Conservation (phyloP, 2,329 filamentous ascomycete genomes). For the Seiridium cupressi region DNA sequence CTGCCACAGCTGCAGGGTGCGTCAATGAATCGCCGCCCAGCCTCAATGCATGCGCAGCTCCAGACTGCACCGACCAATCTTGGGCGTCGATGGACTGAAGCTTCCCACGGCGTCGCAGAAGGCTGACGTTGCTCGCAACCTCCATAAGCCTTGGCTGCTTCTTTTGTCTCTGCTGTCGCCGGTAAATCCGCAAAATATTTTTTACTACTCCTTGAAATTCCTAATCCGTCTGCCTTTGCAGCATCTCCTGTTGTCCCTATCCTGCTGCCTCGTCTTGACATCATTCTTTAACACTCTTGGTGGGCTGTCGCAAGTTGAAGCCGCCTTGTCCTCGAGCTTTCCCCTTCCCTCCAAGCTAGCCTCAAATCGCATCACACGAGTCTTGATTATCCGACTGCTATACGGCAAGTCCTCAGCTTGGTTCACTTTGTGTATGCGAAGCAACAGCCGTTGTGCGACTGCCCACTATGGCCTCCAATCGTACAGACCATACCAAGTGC, state of each 20-base stretch:
- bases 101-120: constrained; percentile 1
- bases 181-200: background rate
- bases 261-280: constrained; percentile 3
- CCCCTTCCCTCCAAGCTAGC: background rate
- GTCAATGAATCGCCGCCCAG: constrained; percentile 5
- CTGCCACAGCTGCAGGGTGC: constrained; percentile 4
- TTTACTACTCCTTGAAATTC: background rate
- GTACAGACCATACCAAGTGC: constrained; percentile 32
- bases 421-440: background rate
- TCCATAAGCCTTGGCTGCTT: background rate
- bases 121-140: constrained; percentile 9
- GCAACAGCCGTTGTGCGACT: constrained; percentile 7
- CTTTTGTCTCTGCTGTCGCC: background rate
- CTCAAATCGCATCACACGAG: background rate
- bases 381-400: background rate
- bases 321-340: background rate
- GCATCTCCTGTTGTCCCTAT: background rate
- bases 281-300: background rate
- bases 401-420: background rate
- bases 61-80: constrained; percentile 3
- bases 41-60: constrained; percentile 7
- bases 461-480: constrained; percentile 27
- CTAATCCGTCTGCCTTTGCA: background rate
- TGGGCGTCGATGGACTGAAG: background rate
- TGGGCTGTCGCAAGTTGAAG: background rate